Evolutionary conservation across 2,329 filamentous ascomycete species (phyloP).

Genomic region (Thyridium curvatum): DNA sequence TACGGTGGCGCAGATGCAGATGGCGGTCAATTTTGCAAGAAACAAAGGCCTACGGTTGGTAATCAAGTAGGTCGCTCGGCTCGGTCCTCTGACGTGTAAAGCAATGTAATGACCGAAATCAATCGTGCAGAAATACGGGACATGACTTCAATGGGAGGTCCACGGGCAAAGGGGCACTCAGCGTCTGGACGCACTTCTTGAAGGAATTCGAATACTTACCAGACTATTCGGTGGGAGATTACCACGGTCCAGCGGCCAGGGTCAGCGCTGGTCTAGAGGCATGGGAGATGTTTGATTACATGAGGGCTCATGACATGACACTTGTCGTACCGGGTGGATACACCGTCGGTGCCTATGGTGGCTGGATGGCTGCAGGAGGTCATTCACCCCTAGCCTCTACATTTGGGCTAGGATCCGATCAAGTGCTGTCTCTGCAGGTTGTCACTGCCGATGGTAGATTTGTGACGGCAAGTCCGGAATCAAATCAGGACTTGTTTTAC

Average conservation of each 20-base stretch:
- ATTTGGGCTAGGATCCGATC: conserved; percentile 45
- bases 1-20: conserved; percentile 25
- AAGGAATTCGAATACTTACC: conserved; percentile 32
- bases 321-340: conserved; percentile 22
- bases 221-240: conserved; percentile 19
- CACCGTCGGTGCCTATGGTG: conserved; percentile 36
- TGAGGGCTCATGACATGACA: conserved; percentile 21
- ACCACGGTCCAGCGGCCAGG: conserved; percentile 21
- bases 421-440: conserved; percentile 40
- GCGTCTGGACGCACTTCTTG: conserved; percentile 43
- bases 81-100: too few relatives aligned
- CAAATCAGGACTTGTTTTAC: conserved; percentile 49
- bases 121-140: conserved; percentile 33
- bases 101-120: not conserved
- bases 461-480: conserved; percentile 34
- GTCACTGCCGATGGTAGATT: conserved; percentile 39
- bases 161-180: conserved; percentile 36
- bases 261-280: conserved; percentile 25
- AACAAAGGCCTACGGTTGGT: conserved; percentile 26
- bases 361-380: conserved; percentile 45
- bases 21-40: conserved; percentile 21
- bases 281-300: conserved; percentile 26
- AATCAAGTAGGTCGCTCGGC: conserved; percentile 20
- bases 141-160: conserved; percentile 41
- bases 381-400: conserved; percentile 38